Evolutionary conservation across 2,329 filamentous ascomycete species (phyloP).

Genomic region (Sphaerostilbella broomeana): DNA sequence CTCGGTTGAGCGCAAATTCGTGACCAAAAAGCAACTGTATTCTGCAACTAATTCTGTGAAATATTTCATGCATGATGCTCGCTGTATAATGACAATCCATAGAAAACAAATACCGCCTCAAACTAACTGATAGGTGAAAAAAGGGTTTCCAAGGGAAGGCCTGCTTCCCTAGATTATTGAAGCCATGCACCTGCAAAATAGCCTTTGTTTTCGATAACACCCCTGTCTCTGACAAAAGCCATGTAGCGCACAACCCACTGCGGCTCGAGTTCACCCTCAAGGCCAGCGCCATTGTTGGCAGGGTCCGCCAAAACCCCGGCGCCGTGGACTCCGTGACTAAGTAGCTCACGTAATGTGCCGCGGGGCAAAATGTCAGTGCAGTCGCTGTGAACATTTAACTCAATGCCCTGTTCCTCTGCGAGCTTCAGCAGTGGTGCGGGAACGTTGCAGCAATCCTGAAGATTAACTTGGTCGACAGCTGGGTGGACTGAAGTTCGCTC

Average conservation of each 20-base stretch:
- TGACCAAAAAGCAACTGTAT: background rate
- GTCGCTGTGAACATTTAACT: slow-evolving; percentile 89
- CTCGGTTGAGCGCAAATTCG: slow-evolving; percentile 65
- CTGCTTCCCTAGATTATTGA: slow-evolving; percentile 4
- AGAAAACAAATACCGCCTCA: slow-evolving; percentile 8
- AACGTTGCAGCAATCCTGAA: slow-evolving; percentile 92
- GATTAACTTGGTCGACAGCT: slow-evolving; percentile 89
- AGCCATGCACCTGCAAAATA: slow-evolving; percentile 87
- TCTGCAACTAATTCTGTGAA: background rate
- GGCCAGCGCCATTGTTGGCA: slow-evolving; percentile 45
- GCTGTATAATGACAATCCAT: slow-evolving; percentile 24
- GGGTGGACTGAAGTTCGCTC: slow-evolving; percentile 64
- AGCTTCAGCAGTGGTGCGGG: slow-evolving; percentile 79
- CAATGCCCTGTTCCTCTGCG: slow-evolving; percentile 76
- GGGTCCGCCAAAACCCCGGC: slow-evolving; percentile 66
- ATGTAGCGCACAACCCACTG: slow-evolving; percentile 98
- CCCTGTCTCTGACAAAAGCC: slow-evolving; percentile 85
- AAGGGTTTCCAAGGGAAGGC: no score
- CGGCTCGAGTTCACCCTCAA: slow-evolving; percentile 73
- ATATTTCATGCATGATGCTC: slow-evolving; percentile 23
- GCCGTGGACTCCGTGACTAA: slow-evolving; percentile 65
- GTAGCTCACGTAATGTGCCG: slow-evolving; percentile 76
- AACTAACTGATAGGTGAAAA: background rate
- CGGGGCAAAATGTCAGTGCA: slow-evolving; percentile 84
- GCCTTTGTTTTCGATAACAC: slow-evolving; percentile 96